Evolutionary conservation across 306 rosid genomes (phyloP).

Genomic region (Glycyrrhiza uralensis): DNA sequence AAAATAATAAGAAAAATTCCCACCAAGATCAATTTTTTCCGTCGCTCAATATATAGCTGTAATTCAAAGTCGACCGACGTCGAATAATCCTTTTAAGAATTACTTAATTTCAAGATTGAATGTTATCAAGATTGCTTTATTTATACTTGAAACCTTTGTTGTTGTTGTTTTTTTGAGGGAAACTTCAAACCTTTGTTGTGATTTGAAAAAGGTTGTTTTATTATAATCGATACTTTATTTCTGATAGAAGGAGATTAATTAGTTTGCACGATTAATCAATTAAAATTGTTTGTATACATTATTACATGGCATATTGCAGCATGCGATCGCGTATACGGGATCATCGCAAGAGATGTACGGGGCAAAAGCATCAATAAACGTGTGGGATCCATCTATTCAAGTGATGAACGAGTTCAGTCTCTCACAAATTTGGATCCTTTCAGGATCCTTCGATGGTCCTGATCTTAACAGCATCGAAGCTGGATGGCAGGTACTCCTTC

Average conservation of each 20-base stretch:
- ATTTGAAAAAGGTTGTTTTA: neutral
- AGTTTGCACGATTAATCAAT: neutral
- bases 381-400: slow-evolving; percentile 84
- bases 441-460: slow-evolving; percentile 90
- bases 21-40: neutral
- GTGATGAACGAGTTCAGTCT: slow-evolving; percentile 84
- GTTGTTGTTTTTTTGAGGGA: no score
- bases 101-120: neutral
- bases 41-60: neutral
- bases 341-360: slow-evolving; percentile 68
- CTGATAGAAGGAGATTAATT: neutral
- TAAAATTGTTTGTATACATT: neutral
- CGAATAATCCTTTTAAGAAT: slow-evolving; percentile 12
- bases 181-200: neutral
- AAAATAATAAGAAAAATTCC: neutral
- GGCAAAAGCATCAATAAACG: slow-evolving; percentile 85
- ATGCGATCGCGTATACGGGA: slow-evolving; percentile 86
- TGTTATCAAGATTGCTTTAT: neutral
- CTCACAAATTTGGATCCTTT: slow-evolving; percentile 86
- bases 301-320: no score
- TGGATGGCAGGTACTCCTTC: slow-evolving; percentile 91
- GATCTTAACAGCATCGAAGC: slow-evolving; percentile 99
- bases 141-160: neutral
- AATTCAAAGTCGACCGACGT: neutral
- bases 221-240: neutral